A percentile compares a stretch with the other conserved stretches of the same genome.
These are phyloP conservation scores for Coffea humblotiana DNA, from an alignment of 305 asterid genomes.

Conservation along the genomic window DNA sequence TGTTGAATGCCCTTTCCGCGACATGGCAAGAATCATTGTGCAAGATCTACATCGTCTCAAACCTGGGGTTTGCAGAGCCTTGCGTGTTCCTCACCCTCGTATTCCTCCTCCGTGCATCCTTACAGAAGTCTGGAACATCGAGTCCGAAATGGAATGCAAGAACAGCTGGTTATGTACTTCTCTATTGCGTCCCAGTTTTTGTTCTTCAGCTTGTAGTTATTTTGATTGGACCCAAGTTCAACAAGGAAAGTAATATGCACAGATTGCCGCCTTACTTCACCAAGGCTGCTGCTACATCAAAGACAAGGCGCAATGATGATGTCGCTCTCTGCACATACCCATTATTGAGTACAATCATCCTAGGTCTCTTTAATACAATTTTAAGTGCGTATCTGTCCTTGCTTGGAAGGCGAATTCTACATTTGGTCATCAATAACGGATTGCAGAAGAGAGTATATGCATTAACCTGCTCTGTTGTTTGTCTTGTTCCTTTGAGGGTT, in stretches of 20 bases:
- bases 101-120: slow-evolving; percentile 78
- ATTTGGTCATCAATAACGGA: slow-evolving; percentile 75
- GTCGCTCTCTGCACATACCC: slow-evolving; percentile 75
- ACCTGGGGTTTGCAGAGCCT: slow-evolving; percentile 89
- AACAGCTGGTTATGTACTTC: slow-evolving; percentile 59
- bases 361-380: slow-evolving; percentile 59
- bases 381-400: slow-evolving; percentile 55
- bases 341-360: slow-evolving; percentile 55
- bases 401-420: slow-evolving; percentile 67
- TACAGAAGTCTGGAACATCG: slow-evolving; percentile 65
- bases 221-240: slow-evolving; percentile 55
- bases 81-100: slow-evolving; percentile 67
- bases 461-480: slow-evolving; percentile 52
- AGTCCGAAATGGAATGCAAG: slow-evolving; percentile 65
- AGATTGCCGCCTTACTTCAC: slow-evolving; percentile 64
- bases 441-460: slow-evolving; percentile 79
- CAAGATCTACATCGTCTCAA: slow-evolving; percentile 81
- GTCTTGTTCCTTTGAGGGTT: slow-evolving; percentile 64
- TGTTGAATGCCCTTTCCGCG: slow-evolving; percentile 48
- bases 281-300: slow-evolving; percentile 33
- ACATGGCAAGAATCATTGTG: slow-evolving; percentile 77
- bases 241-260: slow-evolving; percentile 27
- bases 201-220: slow-evolving; percentile 66
- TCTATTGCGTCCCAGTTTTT: slow-evolving; percentile 62
- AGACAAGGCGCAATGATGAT: slow-evolving; percentile 30